phyloP scores from a whole-genome alignment of 768 basidiomycete genomes.

The Pisolithus marmoratus region DNA sequence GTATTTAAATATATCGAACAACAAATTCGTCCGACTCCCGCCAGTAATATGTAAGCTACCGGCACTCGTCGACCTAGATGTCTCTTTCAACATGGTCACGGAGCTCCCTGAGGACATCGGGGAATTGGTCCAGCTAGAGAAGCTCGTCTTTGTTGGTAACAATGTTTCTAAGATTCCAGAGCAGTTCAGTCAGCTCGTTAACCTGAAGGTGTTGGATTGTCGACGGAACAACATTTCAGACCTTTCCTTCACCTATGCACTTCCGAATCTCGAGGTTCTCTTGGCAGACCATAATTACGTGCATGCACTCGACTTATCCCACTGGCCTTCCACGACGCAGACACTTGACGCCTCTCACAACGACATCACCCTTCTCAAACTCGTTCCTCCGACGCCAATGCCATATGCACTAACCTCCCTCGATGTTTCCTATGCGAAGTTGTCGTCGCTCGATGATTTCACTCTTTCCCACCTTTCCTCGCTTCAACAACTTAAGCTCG shows the following conservation, averaged over 20 bases:
- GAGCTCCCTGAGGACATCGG: conserved; percentile 80
- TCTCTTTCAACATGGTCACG: conserved; percentile 89
- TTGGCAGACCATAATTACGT: conserved; percentile 80
- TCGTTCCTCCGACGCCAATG: conserved; percentile 41
- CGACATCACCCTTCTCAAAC: conserved; percentile 76
- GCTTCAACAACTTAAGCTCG: conserved; percentile 66
- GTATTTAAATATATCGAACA: conserved; percentile 91
- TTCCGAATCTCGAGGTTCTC: conserved; percentile 65
- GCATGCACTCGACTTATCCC: conserved; percentile 71
- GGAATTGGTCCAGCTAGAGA: conserved; percentile 58
- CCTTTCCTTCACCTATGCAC: conserved; percentile 57
- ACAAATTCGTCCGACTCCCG: conserved; percentile 80
- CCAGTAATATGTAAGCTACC: conserved; percentile 66
- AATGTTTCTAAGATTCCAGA: conserved; percentile 67
- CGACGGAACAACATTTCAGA: conserved; percentile 80
- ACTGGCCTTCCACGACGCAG: conserved; percentile 58
- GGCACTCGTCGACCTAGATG: conserved; percentile 77
- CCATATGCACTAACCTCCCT: conserved; percentile 65
- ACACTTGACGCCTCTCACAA: conserved; percentile 76
- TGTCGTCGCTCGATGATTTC: conserved; percentile 74
- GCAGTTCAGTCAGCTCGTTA: conserved; percentile 48
- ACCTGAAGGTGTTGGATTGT: conserved; percentile 72
- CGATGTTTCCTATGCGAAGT: conserved; percentile 83
- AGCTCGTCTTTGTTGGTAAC: conserved; percentile 83
- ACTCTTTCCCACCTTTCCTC: conserved; percentile 68